Conservation (phyloP, 2,329 filamentous ascomycete genomes). For the Myotisia sp. region DNA sequence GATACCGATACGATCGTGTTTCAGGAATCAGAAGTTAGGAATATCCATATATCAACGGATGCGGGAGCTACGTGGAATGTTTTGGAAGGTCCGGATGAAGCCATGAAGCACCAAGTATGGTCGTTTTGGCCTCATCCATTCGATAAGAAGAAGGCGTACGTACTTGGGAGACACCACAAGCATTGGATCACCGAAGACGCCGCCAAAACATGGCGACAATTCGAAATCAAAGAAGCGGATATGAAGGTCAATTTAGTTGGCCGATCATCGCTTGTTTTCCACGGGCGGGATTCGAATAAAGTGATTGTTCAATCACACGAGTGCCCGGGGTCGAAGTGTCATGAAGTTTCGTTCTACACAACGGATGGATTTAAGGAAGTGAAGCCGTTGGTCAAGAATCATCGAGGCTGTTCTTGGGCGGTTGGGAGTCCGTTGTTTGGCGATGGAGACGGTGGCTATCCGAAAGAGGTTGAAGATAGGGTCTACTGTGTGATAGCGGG, state of each 20-base stretch:
- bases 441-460: slow-evolving; percentile 35
- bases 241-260: slow-evolving; percentile 37
- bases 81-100: slow-evolving; percentile 48
- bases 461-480: slow-evolving; percentile 52
- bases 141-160: slow-evolving; percentile 65
- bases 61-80: slow-evolving; percentile 63
- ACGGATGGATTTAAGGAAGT: slow-evolving; percentile 65
- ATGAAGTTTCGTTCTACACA: slow-evolving; percentile 57
- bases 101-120: slow-evolving; percentile 33
- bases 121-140: slow-evolving; percentile 63
- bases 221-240: slow-evolving; percentile 43
- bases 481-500: slow-evolving; percentile 70
- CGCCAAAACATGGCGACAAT: slow-evolving; percentile 67
- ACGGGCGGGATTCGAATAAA: slow-evolving; percentile 68
- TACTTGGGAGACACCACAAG: slow-evolving; percentile 51
- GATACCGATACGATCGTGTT: slow-evolving; percentile 71
- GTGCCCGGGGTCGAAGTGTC: slow-evolving; percentile 50
- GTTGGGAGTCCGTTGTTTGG: slow-evolving; percentile 58
- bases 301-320: slow-evolving; percentile 64
- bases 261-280: slow-evolving; percentile 56
- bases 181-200: slow-evolving; percentile 78
- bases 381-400: slow-evolving; percentile 51
- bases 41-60: slow-evolving; percentile 64
- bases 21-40: slow-evolving; percentile 49
- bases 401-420: slow-evolving; percentile 75